Evolutionary conservation across 2,329 filamentous ascomycete genomes (phyloP), one percentile per base, ranked within the genome.

Genomic region (Colletotrichum sp.): DNA sequence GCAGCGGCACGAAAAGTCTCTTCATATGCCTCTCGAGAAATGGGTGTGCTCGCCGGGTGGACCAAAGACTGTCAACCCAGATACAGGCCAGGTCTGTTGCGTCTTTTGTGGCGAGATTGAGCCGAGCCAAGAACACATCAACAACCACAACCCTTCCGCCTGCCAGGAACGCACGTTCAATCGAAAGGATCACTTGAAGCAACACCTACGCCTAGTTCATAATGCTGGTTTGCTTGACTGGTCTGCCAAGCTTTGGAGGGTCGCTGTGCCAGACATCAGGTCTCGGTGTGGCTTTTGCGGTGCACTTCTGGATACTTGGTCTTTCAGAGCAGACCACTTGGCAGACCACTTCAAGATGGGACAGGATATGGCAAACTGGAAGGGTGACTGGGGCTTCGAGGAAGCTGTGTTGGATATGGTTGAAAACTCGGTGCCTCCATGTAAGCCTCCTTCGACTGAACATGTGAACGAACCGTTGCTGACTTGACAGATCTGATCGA

Each of bases 1-100:
- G 87, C 85, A 86, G 26, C 83, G 90, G 26, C 90, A 91, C 76
- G 90, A 91, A 71, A 86, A 86, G 62, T 85, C 86, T 72, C 84
- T 85, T 68, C 89, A 83, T 79, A 84, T 84, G 71, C 89, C 85
- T 10, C 88, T 88, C 0, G 87, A 84, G 80, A 84, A 79, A 70
- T 91, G 83, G 90, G 86, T 85, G 76, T 90, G 84, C 30, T 75
- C 72, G 6, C 72, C 72, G 13, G 49, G 36, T 64, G 71, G 49
- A 5, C 62, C 63, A 8, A 71, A 60, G 80, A 84, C 5, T 85
- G 85, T 28, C 10, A 87, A 87, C 5, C 84, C 83, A 65, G 69
- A 67, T 6, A 65, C 44, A 8, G 68, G 66, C 3, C 62, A 44
- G 59, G 32, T n/a, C 7, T 70, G 63, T 49, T 88, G 87, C 55